phyloP scores from a whole-genome alignment of 768 basidiomycete species.

The Mycena haematopus region DNA sequence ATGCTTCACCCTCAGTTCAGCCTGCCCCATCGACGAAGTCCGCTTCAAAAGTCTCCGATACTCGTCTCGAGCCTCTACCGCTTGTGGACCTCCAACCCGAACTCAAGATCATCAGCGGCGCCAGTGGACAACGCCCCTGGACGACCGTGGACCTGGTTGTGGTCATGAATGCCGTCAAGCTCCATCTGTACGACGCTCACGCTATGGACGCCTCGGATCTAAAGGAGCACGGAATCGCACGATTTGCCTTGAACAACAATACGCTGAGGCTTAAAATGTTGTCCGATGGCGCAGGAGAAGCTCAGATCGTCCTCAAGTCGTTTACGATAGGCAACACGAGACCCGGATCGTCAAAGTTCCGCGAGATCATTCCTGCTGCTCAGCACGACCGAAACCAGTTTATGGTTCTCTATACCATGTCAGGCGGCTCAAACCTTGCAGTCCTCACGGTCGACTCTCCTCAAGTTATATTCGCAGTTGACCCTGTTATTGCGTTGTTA shows the following conservation, averaged over 20 bases:
- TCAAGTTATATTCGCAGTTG: constrained; percentile 88
- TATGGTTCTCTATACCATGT: constrained; percentile 87
- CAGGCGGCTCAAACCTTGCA: constrained; percentile 69
- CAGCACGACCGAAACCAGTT: constrained; percentile 89
- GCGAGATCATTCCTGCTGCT: constrained; percentile 94
- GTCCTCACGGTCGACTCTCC: constrained; percentile 93
- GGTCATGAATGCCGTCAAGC: constrained; percentile 69
- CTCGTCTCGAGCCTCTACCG: constrained; percentile 24
- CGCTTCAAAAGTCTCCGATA: constrained; percentile 15
- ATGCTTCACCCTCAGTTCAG: constrained; percentile 44
- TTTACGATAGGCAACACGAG: constrained; percentile 91
- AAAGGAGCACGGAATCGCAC: constrained; percentile 81
- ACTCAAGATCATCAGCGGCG: constrained; percentile 43
- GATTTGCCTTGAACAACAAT: constrained; percentile 83
- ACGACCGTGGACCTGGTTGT: constrained; percentile 77
- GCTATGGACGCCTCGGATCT: constrained; percentile 65
- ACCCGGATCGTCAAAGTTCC: constrained; percentile 81
- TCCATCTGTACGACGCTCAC: constrained; percentile 82
- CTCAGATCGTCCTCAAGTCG: constrained; percentile 87
- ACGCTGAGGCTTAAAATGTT: constrained; percentile 81
- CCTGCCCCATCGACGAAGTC: constrained; percentile 31
- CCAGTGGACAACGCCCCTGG: constrained; percentile 50
- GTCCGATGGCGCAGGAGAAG: constrained; percentile 84
- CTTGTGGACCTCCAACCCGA: constrained; percentile 65
- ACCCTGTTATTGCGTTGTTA: constrained; percentile 88